Base-by-base conservation (phyloP, 306 rosid species). In the Vicia faba region DNA sequence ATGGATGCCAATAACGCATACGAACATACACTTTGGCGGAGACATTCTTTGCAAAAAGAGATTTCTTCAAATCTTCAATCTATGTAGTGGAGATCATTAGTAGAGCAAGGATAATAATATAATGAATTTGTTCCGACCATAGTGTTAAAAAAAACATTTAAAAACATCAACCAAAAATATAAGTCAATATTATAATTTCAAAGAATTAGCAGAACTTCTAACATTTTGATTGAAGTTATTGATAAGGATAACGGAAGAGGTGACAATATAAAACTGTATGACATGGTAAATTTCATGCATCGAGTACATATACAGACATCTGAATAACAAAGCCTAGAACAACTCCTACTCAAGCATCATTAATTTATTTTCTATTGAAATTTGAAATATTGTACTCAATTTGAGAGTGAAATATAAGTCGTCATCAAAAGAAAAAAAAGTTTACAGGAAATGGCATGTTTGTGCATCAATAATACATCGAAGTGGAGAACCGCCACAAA, bases 401-500 rank as follows among this genome's bases (percentile, higher is more conserved):
- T 68, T 62, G 56, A 68, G n/a, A 55, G 56, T 56, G 67, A 69
- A 63, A 43, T 44, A 25, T 41, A 44, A 26, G 68, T 7, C 64
- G 50, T 76, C 11, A 62, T 35, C 28, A 8, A 49, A 49, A 18
- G 41, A 3, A 31, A 31, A 20, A 10, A 16, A 70, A 59, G 15
- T 12, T 41, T 57, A 36, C 15, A 31, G 64, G 41, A 45, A 45
- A 1, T 3, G 28, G 25, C 83, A 73, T 84, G 87, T 96, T 92
- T 92, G 98, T 33, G 84, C 92, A 78, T 92, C 91, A 73, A 96
- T 92, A 44, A 92, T 89, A 28, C 79, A 80, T 59, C 96, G 86
- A 45, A 92, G 87, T 67, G 98, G 98, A 76, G 98, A 92, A 66
- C 98, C 98, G 36, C 98, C 98, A 10, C 98, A 96, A 77, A 92